These are phyloP conservation scores for apple (Malus domestica) DNA, from an alignment of 306 rosid species.

Conservation along the genomic window DNA sequence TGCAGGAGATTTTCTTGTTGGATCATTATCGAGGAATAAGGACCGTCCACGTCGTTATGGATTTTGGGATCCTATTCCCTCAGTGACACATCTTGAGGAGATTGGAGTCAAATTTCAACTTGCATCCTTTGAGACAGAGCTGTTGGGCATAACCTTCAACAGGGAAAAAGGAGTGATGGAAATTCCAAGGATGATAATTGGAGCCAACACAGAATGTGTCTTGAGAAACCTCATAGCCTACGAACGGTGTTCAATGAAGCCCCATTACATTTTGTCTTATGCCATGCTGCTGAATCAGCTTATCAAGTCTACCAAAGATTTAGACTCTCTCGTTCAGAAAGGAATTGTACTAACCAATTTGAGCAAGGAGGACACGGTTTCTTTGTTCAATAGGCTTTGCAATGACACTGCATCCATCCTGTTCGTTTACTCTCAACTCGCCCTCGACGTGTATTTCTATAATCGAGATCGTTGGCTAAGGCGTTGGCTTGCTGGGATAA, in stretches of 20 bases:
- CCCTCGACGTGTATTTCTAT: fast-evolving
- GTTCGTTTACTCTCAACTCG: too few species aligned
- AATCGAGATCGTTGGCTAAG: neutral
- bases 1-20: neutral
- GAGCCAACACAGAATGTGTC: too few species aligned
- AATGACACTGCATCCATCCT: neutral
- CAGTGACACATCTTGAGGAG: neutral
- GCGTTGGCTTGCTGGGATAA: neutral
- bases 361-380: neutral
- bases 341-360: fast-evolving
- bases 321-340: too few species aligned
- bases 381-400: neutral
- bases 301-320: too few species aligned
- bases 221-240: too few species aligned
- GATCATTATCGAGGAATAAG: neutral
- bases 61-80: neutral
- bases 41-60: fast-evolving
- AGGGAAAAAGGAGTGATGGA: neutral
- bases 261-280: too few species aligned
- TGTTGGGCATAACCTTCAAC: too few species aligned
- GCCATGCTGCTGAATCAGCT: too few species aligned
- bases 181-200: fast-evolving
- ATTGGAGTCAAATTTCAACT: neutral
- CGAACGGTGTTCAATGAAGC: too few species aligned
- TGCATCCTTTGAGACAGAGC: fast-evolving